Conservation (phyloP, 176 grass and related monocot genomes). For the Carex pumila region DNA sequence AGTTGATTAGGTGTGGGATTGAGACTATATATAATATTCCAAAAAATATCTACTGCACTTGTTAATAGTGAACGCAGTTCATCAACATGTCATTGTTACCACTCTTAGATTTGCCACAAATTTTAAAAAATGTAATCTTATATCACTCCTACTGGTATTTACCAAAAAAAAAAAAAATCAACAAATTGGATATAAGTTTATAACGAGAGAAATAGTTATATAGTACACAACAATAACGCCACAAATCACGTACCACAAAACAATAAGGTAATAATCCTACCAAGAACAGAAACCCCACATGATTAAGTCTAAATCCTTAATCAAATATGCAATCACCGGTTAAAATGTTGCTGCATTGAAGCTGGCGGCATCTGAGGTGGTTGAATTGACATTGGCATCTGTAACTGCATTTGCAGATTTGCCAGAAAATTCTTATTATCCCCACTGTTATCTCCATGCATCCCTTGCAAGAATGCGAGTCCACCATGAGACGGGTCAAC, state of each 20-base stretch:
- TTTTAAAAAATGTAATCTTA: no score
- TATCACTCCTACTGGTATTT: background rate
- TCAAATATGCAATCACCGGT: constrained; percentile 27
- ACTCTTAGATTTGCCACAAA: no score
- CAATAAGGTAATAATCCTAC: background rate
- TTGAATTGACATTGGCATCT: constrained; percentile 53
- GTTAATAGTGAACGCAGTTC: no score
- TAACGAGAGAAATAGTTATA: background rate
- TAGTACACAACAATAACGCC: background rate
- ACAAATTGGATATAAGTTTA: background rate
- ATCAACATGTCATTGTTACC: no score
- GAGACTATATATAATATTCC: no score
- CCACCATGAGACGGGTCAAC: constrained; percentile 43
- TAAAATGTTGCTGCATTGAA: constrained; percentile 44
- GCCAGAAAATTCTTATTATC: constrained; percentile 49
- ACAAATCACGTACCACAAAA: background rate
- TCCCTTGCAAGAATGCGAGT: constrained; percentile 47
- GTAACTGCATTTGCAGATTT: constrained; percentile 47
- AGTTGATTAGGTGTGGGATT: no score
- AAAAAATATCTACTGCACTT: no score
- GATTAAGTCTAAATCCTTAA: background rate
- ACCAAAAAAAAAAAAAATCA: background rate
- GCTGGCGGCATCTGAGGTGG: constrained; percentile 45
- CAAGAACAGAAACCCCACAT: background rate
- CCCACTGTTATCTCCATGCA: constrained; percentile 47